These are phyloP conservation scores for Ceratobasidium theobromae DNA, from an alignment of 1,284 basidiomycete genomes.

Conservation along the genomic window DNA sequence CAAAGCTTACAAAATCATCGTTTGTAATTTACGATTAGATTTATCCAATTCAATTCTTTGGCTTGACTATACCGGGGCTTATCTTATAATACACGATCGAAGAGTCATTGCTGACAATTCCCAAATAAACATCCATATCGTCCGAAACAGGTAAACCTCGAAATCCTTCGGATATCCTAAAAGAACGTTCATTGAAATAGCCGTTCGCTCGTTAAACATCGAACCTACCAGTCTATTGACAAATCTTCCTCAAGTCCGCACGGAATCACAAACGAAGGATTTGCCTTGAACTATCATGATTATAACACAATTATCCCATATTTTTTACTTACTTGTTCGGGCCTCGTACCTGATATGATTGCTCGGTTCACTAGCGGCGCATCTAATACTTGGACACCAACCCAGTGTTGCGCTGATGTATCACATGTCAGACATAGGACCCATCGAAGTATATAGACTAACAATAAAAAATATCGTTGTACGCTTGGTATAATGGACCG, in stretches of 20 bases:
- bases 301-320: not conserved
- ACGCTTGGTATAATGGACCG: conserved; percentile 58
- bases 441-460: conserved; percentile 27
- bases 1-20: conserved; percentile 14
- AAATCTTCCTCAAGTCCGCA: conserved; percentile 66
- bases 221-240: conserved; percentile 50
- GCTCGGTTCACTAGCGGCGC: conserved; percentile 56
- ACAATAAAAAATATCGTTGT: conserved; percentile 62
- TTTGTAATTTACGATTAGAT: conserved; percentile 28
- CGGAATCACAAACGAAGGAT: conserved; percentile 58
- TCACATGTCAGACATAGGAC: conserved; percentile 3
- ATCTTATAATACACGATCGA: conserved; percentile 82
- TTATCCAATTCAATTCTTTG: conserved; percentile 50
- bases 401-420: conserved; percentile 67
- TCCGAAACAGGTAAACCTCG: not conserved
- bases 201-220: not conserved
- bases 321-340: conserved; percentile 51
- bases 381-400: conserved; percentile 60
- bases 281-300: conserved; percentile 41
- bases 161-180: conserved; percentile 7
- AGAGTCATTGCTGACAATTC: conserved; percentile 71
- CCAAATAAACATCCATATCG: conserved; percentile 50
- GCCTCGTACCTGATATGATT: conserved; percentile 60
- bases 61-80: conserved; percentile 71
- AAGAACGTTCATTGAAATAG: conserved; percentile 37